Evolutionary conservation across 148 eudicot genomes (phyloP), one percentile per base, ranked within the genome.

Genomic region (Agrostemma githago): DNA sequence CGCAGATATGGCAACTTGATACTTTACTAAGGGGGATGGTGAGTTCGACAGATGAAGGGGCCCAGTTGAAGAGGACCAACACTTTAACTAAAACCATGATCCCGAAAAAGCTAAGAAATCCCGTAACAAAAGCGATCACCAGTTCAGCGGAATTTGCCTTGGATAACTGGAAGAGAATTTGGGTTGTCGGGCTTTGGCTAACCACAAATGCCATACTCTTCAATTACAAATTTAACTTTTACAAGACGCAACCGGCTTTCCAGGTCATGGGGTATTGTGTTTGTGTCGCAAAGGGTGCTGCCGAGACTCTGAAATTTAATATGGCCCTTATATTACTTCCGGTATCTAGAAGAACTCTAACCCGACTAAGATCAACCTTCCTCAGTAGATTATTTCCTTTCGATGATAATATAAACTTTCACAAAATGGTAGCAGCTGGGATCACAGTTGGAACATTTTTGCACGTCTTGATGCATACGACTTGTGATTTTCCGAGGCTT

Each of bases 1-100:
- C 39, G 53, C 89, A 96, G 99, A 83, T 96, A 82, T 92, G 99
- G 99, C 97, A 92, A 89, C 97, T 96, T 57, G 96, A 96, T 83
- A 86, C 92, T 54, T 79, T 96, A 62, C 84, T 96, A 57, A 85
- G 90, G 71, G 96, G 92, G 34, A 89, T 90, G 88, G 87, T 89
- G 65, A 83, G 77, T 66, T 85, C 96, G 2, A 83, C 87, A 15
- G 93, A 87, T 46, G 82, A 73, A 60, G 74, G 72, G 41, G 70
- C 79, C 20, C 71, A 77, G 46, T 43, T 74, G 60, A 88, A 83
- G 79, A 88, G 81, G 72, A 82, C 87, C 57, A 72, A 84, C 15
- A 78, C 90, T 5, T 83, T 95, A 4, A 93, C 97, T 21, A 90
- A 75, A 82, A 92, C 96, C 62, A 95, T 95, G 99, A 89, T 90